A percentile compares a stretch with the other conserved stretches of the same genome.
Conservation (phyloP, 495 filamentous ascomycete species). For the Penicillium longicatenatum region DNA sequence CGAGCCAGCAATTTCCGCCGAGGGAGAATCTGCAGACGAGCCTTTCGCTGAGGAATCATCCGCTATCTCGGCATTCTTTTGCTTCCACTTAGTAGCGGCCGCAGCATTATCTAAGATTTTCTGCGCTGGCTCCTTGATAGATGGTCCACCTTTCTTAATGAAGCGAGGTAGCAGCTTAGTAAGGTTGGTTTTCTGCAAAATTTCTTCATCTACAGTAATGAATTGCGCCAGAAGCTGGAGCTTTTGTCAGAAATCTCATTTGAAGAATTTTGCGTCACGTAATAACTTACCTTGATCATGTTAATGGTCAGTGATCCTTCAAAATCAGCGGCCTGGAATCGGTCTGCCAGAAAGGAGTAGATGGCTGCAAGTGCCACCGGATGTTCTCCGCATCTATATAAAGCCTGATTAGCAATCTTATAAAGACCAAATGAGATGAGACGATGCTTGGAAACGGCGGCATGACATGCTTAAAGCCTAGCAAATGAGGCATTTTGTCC, state of each 20-base stretch:
- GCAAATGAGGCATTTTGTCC: neutral
- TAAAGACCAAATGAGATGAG: constrained; percentile 2
- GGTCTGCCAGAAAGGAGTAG: constrained; percentile 66
- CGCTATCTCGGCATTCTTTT: constrained; percentile 40
- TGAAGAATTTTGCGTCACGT: neutral
- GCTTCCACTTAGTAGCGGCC: constrained; percentile 53
- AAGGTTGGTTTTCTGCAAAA: constrained; percentile 68
- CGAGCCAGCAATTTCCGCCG: constrained; percentile 39
- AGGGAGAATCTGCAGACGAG: constrained; percentile 21
- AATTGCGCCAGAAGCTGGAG: constrained; percentile 62
- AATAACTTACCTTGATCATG: constrained; percentile 57
- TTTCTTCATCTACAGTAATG: constrained; percentile 61
- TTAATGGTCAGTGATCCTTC: constrained; percentile 62
- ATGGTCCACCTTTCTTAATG: constrained; percentile 65
- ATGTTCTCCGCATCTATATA: constrained; percentile 59
- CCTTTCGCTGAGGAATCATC: constrained; percentile 36
- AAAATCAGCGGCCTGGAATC: constrained; percentile 65
- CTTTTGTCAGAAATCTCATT: constrained; percentile 2
- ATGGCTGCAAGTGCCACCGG: constrained; percentile 54
- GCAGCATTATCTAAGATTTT: constrained; percentile 59
- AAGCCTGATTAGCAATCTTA: constrained; percentile 33
- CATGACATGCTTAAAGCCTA: neutral
- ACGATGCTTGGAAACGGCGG: constrained; percentile 1
- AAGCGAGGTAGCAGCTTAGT: constrained; percentile 62
- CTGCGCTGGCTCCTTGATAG: constrained; percentile 59